phyloP scores from a whole-genome alignment of 768 basidiomycete species.

The Amanita polypyramis region DNA sequence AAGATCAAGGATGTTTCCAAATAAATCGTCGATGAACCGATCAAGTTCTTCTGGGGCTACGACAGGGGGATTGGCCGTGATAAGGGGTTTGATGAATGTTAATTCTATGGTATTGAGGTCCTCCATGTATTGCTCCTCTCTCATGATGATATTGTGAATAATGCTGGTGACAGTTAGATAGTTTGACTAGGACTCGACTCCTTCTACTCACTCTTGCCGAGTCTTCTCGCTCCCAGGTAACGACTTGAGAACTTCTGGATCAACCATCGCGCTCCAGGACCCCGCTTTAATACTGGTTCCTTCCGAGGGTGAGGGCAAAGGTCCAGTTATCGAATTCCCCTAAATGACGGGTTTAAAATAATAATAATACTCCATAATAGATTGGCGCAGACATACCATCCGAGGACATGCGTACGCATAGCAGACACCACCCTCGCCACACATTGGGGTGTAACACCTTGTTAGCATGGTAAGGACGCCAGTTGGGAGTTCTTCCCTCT shows the following conservation, averaged over 20 bases:
- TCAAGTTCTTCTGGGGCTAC: slow-evolving; percentile 51
- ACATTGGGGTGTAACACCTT: slow-evolving; percentile 81
- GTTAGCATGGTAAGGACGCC: slow-evolving; percentile 84
- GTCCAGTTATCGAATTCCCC: slow-evolving; percentile 21
- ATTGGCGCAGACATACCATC: slow-evolving; percentile 28
- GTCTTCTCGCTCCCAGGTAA: slow-evolving; percentile 72
- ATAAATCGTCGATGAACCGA: slow-evolving; percentile 80
- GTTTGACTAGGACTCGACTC: not conserved
- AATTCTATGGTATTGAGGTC: slow-evolving; percentile 80
- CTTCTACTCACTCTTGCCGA: slow-evolving; percentile 52
- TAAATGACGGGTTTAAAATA: slow-evolving; percentile 8
- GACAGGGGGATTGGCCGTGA: slow-evolving; percentile 29
- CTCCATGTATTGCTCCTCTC: slow-evolving; percentile 83
- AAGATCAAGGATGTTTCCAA: slow-evolving; percentile 80
- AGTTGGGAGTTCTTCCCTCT: slow-evolving; percentile 67
- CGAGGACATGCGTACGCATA: slow-evolving; percentile 78
- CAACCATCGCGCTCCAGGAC: slow-evolving; percentile 38
- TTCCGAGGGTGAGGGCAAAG: slow-evolving; percentile 16
- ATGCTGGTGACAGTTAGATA: slow-evolving; percentile 27
- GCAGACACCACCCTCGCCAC: slow-evolving; percentile 68
- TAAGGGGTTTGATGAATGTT: slow-evolving; percentile 45
- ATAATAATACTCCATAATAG: not conserved
- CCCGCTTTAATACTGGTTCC: slow-evolving; percentile 36
- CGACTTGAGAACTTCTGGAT: slow-evolving; percentile 25
- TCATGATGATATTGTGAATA: slow-evolving; percentile 83